Conservation (phyloP, 2,329 filamentous ascomycete genomes). For the Harringtonia lauricola region DNA sequence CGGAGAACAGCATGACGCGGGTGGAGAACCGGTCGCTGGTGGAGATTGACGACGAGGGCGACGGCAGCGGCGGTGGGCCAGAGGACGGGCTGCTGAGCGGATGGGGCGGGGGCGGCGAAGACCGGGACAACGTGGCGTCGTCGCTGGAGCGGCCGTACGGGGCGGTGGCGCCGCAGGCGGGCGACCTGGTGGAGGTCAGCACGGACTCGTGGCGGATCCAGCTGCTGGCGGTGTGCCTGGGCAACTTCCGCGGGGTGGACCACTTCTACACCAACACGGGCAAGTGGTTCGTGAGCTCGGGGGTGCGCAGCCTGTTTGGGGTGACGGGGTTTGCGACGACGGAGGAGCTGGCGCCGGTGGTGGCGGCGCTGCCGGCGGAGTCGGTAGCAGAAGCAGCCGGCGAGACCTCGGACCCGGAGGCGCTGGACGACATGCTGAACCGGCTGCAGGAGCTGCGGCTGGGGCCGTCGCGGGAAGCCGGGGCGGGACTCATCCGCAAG, state of each 20-base stretch:
- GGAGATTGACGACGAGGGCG: constrained; percentile 12
- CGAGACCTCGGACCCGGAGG: not conserved
- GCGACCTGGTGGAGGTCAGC: constrained; percentile 39
- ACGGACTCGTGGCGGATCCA: constrained; percentile 23
- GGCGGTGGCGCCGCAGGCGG: constrained; percentile 21
- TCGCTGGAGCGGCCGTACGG: constrained; percentile 10
- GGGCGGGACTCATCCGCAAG: constrained; percentile 30
- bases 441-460: constrained; percentile 26
- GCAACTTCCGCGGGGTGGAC: constrained; percentile 35
- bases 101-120: constrained; percentile 15
- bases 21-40: constrained; percentile 20
- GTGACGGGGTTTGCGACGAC: constrained; percentile 32
- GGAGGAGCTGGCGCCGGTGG: constrained; percentile 29
- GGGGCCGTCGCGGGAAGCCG: constrained; percentile 31
- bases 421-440: constrained; percentile 20
- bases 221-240: constrained; percentile 41
- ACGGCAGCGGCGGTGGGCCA: not conserved
- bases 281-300: constrained; percentile 36
- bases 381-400: constrained; percentile 2
- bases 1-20: constrained; percentile 25
- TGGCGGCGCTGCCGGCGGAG: constrained; percentile 23
- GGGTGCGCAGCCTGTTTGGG: constrained; percentile 35
- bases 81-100: constrained; percentile 20
- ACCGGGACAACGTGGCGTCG: constrained; percentile 9
- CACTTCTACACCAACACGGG: constrained; percentile 45